A percentile compares a stretch with the other conserved stretches of the same genome.
phyloP scores from a whole-genome alignment of 129 eudicot genomes.

The Arctium lappa region DNA sequence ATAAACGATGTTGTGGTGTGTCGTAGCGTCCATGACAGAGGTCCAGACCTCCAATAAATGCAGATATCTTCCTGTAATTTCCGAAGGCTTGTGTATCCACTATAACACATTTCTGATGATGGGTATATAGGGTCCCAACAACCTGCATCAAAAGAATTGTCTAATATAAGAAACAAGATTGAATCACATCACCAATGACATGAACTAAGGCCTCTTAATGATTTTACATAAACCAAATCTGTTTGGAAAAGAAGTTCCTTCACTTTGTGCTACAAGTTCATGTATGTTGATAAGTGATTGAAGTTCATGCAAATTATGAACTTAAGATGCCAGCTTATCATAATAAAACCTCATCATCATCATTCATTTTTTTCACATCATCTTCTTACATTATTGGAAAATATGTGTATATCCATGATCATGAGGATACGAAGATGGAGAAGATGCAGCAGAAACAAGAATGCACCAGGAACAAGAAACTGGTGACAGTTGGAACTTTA shows the following conservation, averaged over 20 bases:
- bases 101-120: conserved; percentile 77
- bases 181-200: neutral
- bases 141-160: conserved; percentile 37
- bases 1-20: conserved; percentile 70
- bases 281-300: neutral
- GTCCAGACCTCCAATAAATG: conserved; percentile 77
- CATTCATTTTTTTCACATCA: neutral
- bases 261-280: neutral
- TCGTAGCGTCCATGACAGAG: conserved; percentile 79
- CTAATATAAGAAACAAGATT: neutral
- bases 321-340: neutral
- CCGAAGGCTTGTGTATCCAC: conserved; percentile 65
- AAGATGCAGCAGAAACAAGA: neutral
- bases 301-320: neutral
- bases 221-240: neutral
- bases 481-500: neutral
- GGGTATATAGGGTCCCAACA: conserved; percentile 76
- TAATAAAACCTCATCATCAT: neutral
- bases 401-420: neutral
- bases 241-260: neutral
- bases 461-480: neutral
- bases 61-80: conserved; percentile 58
- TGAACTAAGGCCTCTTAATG: conserved; percentile 1
- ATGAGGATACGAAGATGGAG: neutral
- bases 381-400: neutral